Base-by-base conservation (phyloP, 768 basidiomycete genomes). In the Trametes coccinea region DNA sequence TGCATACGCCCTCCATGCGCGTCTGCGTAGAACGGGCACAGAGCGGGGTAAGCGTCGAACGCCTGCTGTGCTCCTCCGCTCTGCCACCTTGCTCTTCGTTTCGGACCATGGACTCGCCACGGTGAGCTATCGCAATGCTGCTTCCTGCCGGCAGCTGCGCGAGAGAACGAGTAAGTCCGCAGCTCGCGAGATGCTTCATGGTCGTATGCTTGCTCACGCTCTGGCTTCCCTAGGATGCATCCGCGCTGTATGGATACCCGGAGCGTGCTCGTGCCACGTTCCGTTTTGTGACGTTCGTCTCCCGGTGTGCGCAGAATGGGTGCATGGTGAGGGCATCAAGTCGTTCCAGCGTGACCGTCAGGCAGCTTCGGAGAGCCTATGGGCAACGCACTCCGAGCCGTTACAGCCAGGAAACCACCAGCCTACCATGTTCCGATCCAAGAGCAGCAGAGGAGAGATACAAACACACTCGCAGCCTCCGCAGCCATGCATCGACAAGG, bases 1-100 rank as follows among this genome's bases (percentile, higher is more conserved):
- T 22, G 22, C 22, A 22, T 22, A 1, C 22, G 22, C 22, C 22
- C 22, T 22, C 22, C 22, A 22, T 22, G 22, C 22, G 22, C 22
- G 17, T n/a, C 2, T n/a, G 50, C 14, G 14, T 16, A 34, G 3
- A 17, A n/a, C 39, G 51, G 51, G 8, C 22, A 40, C 37, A 53
- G 51, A 53, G 22, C 37, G 51, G 34, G 6, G 16, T 4, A 14
- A 39, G 14, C 22, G 22, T 22, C 22, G 22, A 22, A 22, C 22
- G 22, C 1, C 22, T 22, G 22, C 22, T 22, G 22, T 22, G 22
- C n/a, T 34, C 51, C 8, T 39, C 39, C 56, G 27, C 56, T 57
- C 48, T 57, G 11, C 31, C 47, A 40, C 56, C 56, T 2, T 17
- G 29, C 13, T 50, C 48, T 10, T 57, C 56, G 56, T 41, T 50